phyloP scores from a whole-genome alignment of 441 rosid species.

The Populus tomentosa region DNA sequence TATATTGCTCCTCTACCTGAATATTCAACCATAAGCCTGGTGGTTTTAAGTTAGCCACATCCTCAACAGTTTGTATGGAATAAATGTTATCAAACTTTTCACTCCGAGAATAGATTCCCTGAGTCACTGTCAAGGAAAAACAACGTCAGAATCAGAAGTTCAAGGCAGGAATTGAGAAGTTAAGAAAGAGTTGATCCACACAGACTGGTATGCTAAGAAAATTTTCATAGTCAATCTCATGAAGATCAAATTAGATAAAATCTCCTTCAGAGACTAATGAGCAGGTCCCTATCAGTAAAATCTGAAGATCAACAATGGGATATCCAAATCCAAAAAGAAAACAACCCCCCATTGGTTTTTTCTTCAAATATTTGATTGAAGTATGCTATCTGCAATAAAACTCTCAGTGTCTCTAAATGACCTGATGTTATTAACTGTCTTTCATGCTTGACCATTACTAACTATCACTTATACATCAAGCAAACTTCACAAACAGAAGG shows the following conservation, averaged over 20 bases:
- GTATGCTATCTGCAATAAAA: background rate
- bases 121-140: slow-evolving; percentile 44
- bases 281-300: background rate
- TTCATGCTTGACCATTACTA: background rate
- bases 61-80: slow-evolving; percentile 41
- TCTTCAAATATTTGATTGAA: background rate
- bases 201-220: background rate
- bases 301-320: background rate
- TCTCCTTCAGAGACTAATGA: background rate
- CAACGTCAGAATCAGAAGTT: slow-evolving; percentile 7
- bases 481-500: background rate
- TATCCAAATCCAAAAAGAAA: background rate
- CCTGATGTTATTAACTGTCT: background rate
- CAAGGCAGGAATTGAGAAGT: slow-evolving; percentile 6
- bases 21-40: slow-evolving; percentile 68
- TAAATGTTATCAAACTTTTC: slow-evolving; percentile 30
- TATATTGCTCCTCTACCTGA: slow-evolving; percentile 50
- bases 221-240: background rate
- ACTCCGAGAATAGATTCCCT: slow-evolving; percentile 54
- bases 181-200: background rate
- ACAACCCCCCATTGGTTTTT: background rate
- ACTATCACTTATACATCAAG: background rate
- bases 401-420: background rate
- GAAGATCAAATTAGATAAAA: background rate
- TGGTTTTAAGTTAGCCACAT: slow-evolving; percentile 38